Percentiles rank a stretch among this genome's conserved stretches.
These are phyloP conservation scores for Sporodiniella umbellata DNA, from an alignment of 371 early-diverging fungal species.

Conservation along the genomic window DNA sequence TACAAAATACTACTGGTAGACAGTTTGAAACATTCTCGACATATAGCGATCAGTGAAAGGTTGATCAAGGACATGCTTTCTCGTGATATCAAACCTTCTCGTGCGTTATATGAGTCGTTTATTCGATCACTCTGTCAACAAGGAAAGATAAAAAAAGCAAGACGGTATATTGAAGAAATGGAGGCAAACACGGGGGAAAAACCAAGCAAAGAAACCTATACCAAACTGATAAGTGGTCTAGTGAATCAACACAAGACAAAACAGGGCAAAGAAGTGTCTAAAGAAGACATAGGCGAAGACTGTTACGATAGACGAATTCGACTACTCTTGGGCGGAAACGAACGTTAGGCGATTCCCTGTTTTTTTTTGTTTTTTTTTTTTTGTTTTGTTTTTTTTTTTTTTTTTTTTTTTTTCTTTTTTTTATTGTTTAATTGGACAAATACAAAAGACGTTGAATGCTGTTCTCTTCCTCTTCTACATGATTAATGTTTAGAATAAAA, in stretches of 20 bases:
- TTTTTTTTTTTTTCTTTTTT: not conserved
- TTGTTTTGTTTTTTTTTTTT: constrained; percentile 1
- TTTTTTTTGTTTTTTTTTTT: not conserved
- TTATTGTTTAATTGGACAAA: constrained; percentile 5
- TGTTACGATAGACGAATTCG: not conserved
- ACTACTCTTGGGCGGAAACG: not conserved
- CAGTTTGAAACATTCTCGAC: not conserved
- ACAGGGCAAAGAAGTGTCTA: constrained; percentile 18
- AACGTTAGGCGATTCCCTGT: not conserved
- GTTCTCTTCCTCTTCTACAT: constrained; percentile 15
- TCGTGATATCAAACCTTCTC: constrained; percentile 23
- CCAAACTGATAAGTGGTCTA: constrained; percentile 28
- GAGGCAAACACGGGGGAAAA: constrained; percentile 18
- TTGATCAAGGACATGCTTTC: constrained; percentile 28
- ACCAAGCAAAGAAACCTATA: constrained; percentile 21
- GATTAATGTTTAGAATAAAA: constrained; percentile 11
- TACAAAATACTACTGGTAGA: constrained; percentile 34
- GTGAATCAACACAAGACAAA: constrained; percentile 11
- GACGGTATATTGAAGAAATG: constrained; percentile 22
- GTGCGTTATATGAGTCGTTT: constrained; percentile 19
- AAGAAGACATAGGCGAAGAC: constrained; percentile 4
- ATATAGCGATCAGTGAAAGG: constrained; percentile 7
- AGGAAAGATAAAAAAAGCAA: constrained; percentile 27
- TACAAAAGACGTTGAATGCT: constrained; percentile 10
- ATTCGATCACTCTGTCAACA: constrained; percentile 21